Percentiles rank a stretch among this genome's conserved stretches.
Conservation (phyloP, 2,329 filamentous ascomycete species). For the Coniochaeta hoffmannii region DNA sequence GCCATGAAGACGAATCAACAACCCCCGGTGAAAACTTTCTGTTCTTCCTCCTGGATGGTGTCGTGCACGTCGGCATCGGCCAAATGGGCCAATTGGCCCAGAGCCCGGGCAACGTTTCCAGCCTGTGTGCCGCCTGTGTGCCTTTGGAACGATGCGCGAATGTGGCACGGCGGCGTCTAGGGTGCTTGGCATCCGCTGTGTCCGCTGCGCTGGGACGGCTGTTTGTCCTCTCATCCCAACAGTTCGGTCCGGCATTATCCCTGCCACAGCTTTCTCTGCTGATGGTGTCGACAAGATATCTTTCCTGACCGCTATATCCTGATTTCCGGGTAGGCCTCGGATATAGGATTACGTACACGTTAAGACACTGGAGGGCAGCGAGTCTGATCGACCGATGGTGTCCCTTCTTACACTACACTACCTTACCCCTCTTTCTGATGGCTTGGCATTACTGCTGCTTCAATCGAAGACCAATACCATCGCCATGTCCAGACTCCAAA, state of each 20-base stretch:
- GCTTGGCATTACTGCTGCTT: not conserved
- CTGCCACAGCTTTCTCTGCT: not conserved
- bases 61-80: too few species aligned
- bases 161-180: not conserved
- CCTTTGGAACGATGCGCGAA: not conserved
- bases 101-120: not conserved
- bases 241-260: not conserved
- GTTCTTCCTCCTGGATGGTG: too few species aligned
- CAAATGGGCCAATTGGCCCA: too few species aligned
- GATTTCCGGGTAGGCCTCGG: too few species aligned
- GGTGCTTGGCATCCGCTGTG: not conserved
- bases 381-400: too few species aligned
- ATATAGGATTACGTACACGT: too few species aligned
- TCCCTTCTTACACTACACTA: not conserved
- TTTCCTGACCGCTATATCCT: not conserved
- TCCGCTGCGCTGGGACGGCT: not conserved
- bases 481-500: not conserved
- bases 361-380: too few species aligned
- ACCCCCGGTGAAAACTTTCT: too few species aligned
- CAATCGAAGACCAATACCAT: not conserved
- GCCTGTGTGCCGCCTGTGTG: not conserved
- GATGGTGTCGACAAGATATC: not conserved
- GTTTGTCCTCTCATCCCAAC: not conserved
- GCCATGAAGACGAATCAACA: too few species aligned
- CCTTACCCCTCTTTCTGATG: not conserved